These are phyloP conservation scores for Trichoderma asperelloides DNA, from an alignment of 495 filamentous ascomycete genomes.

Conservation along the genomic window DNA sequence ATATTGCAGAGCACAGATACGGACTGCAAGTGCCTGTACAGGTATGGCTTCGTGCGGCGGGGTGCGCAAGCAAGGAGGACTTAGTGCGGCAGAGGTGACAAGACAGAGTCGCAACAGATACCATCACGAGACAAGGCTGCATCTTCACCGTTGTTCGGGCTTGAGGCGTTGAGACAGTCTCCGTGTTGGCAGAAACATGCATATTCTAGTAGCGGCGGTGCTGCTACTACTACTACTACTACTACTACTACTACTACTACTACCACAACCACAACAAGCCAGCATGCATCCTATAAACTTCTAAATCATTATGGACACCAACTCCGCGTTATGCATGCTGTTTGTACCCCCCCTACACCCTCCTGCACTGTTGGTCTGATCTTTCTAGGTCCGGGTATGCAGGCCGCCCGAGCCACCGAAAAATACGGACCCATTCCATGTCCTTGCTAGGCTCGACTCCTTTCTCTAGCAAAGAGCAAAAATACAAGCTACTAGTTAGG, in stretches of 20 bases:
- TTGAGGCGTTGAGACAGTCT: neutral
- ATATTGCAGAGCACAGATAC: neutral
- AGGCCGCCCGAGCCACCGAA: neutral
- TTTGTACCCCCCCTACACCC: neutral
- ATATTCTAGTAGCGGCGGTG: too few relatives aligned
- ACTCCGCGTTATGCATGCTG: conserved; percentile 3
- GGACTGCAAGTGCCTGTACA: neutral
- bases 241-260: too few relatives aligned
- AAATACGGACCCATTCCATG: neutral
- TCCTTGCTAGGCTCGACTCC: neutral
- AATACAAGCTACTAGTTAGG: neutral
- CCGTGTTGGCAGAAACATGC: neutral
- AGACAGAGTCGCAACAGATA: neutral
- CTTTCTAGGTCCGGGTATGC: neutral
- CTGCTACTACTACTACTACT: too few relatives aligned
- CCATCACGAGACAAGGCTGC: conserved; percentile 3
- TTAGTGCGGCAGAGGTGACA: neutral
- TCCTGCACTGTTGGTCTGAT: conserved; percentile 1
- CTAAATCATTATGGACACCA: neutral
- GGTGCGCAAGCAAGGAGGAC: neutral
- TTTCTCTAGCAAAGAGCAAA: neutral
- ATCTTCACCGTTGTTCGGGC: neutral
- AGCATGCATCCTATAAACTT: neutral
- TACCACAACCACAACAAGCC: too few relatives aligned
- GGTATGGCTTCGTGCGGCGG: neutral